Conservation (phyloP, 1,139 yeast species). For the Suhomyces atakaporum region DNA sequence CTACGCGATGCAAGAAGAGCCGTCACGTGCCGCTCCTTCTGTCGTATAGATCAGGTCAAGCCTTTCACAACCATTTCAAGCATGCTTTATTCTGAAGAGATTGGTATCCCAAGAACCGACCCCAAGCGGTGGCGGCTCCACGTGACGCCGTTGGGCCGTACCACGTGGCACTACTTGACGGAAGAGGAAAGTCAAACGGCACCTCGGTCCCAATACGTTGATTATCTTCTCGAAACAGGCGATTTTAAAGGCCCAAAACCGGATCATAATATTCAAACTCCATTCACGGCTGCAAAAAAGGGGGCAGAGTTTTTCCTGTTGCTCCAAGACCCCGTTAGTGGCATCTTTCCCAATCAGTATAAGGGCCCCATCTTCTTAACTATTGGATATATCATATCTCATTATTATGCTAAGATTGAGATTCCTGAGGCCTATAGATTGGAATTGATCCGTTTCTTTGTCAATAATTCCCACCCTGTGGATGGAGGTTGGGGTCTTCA, state of each 20-base stretch:
- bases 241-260: slow-evolving; percentile 49
- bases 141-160: slow-evolving; percentile 72
- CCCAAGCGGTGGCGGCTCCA: slow-evolving; percentile 71
- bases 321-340: slow-evolving; percentile 73
- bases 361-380: slow-evolving; percentile 98
- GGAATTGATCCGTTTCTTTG: slow-evolving; percentile 81
- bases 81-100: slow-evolving; percentile 58
- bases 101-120: slow-evolving; percentile 71
- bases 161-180: slow-evolving; percentile 73
- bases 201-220: slow-evolving; percentile 59
- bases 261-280: slow-evolving; percentile 32
- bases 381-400: slow-evolving; percentile 79
- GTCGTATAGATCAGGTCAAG: no score
- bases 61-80: neutral
- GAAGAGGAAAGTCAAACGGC: slow-evolving; percentile 38
- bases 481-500: slow-evolving; percentile 99
- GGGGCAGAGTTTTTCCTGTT: slow-evolving; percentile 71
- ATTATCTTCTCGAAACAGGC: slow-evolving; percentile 53
- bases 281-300: slow-evolving; percentile 66
- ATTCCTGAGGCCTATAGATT: slow-evolving; percentile 65
- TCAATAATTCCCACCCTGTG: slow-evolving; percentile 90
- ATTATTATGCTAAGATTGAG: slow-evolving; percentile 66
- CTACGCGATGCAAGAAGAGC: slow-evolving; percentile 6
- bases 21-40: neutral
- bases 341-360: slow-evolving; percentile 88